These are phyloP conservation scores for Xylariaceae sp. DNA, from an alignment of 2,329 filamentous ascomycete species.

Conservation along the genomic window DNA sequence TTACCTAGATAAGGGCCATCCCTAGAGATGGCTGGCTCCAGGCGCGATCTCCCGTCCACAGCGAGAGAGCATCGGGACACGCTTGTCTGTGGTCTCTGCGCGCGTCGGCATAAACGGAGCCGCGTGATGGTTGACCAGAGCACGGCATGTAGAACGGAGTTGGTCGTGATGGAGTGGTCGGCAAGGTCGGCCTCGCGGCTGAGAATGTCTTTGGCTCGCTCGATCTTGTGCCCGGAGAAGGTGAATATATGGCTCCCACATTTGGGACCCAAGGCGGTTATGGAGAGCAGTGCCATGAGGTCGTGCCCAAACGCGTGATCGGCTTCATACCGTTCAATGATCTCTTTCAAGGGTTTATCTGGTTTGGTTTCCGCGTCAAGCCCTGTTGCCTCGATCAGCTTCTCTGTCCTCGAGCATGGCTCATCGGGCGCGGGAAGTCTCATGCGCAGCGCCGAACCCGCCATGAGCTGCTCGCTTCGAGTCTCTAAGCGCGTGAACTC, in stretches of 20 bases:
- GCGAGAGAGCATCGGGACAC: not conserved
- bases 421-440: not conserved
- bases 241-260: not conserved
- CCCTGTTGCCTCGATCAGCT: not conserved
- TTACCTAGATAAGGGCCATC: not conserved
- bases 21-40: not conserved
- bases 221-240: not conserved
- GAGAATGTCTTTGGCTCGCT: not conserved
- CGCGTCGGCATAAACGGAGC: not conserved
- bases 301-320: not conserved
- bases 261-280: not conserved
- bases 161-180: not conserved
- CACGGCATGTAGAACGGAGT: not conserved
- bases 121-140: not conserved
- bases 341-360: not conserved
- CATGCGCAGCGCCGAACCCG: not conserved
- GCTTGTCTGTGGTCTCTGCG: not conserved
- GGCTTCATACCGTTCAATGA: not conserved
- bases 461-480: not conserved
- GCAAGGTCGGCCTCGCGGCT: not conserved
- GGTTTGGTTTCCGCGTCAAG: not conserved
- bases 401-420: not conserved
- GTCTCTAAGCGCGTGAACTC: not conserved
- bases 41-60: not conserved
- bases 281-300: not conserved